These are phyloP conservation scores for Colletotrichum sp. DNA, from an alignment of 2,329 filamentous ascomycete species.

Conservation along the genomic window DNA sequence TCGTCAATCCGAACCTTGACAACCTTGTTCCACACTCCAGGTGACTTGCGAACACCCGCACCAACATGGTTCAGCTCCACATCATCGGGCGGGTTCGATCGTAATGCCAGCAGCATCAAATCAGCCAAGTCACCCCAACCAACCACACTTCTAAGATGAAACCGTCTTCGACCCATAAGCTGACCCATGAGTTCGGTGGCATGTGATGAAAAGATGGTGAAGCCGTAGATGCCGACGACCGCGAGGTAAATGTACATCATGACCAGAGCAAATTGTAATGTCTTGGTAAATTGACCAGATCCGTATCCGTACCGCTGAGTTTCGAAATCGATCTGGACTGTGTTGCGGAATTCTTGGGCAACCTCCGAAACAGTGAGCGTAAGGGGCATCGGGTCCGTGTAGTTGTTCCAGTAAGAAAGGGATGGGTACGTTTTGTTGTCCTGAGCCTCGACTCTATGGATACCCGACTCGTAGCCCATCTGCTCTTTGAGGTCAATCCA, in stretches of 20 bases:
- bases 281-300: not conserved
- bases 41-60: not conserved
- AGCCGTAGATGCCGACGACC: not conserved
- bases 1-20: not conserved
- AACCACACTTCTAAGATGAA: not conserved
- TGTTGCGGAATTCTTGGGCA: not conserved
- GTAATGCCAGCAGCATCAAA: not conserved
- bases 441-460: not conserved
- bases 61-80: not conserved
- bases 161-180: not conserved
- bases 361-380: not conserved
- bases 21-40: not conserved
- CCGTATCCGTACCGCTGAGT: not conserved
- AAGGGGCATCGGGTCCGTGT: not conserved
- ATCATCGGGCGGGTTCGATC: not conserved
- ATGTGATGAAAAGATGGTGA: not conserved
- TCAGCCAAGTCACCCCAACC: not conserved
- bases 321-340: not conserved
- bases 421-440: not conserved
- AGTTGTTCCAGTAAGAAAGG: not conserved
- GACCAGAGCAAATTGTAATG: not conserved
- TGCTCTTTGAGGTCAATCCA: not conserved
- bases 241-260: conserved; percentile 8
- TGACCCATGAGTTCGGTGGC: not conserved
- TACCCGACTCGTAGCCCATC: not conserved